A percentile compares a stretch with the other conserved stretches of the same genome.
Conservation (phyloP, 371 early-diverging fungal genomes). For the Apophysomyces elegans region DNA sequence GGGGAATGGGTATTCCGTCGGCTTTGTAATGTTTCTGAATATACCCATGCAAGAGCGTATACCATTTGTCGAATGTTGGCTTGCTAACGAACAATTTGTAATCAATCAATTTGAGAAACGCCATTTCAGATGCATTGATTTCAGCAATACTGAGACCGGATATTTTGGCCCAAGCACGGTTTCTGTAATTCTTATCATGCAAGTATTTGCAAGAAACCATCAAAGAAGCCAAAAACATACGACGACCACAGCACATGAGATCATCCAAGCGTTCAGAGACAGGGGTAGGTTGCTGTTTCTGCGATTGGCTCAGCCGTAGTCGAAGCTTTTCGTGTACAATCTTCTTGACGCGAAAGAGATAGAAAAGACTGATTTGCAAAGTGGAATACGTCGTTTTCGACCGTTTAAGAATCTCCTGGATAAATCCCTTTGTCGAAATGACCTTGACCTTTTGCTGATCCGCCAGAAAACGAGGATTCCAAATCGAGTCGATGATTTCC, state of each 20-base stretch:
- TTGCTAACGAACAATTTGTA: slow-evolving; percentile 71
- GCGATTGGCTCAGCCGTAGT: slow-evolving; percentile 6
- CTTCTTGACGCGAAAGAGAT: slow-evolving; percentile 55
- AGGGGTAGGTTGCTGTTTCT: slow-evolving; percentile 13
- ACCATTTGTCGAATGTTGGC: slow-evolving; percentile 67
- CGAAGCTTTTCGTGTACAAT: slow-evolving; percentile 38
- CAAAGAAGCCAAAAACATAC: slow-evolving; percentile 73
- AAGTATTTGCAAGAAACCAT: slow-evolving; percentile 75
- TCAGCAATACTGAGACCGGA: slow-evolving; percentile 67
- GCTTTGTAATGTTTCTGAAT: slow-evolving; percentile 18
- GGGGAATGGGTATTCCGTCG: not conserved
- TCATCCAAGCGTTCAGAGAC: slow-evolving; percentile 28
- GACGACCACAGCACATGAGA: slow-evolving; percentile 63
- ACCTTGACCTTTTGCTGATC: slow-evolving; percentile 47
- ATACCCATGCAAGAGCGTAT: slow-evolving; percentile 56
- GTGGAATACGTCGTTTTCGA: slow-evolving; percentile 77
- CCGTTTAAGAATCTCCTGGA: slow-evolving; percentile 73
- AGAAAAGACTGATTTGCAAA: slow-evolving; percentile 72
- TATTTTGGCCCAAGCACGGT: slow-evolving; percentile 75
- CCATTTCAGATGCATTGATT: slow-evolving; percentile 73
- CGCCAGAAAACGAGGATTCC: slow-evolving; percentile 33
- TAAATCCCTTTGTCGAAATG: slow-evolving; percentile 53
- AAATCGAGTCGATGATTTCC: slow-evolving; percentile 44
- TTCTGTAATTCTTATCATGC: slow-evolving; percentile 71
- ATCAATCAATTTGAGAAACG: slow-evolving; percentile 68